A percentile compares a stretch with the other conserved stretches of the same genome.
These are phyloP conservation scores for Ophiostoma montium DNA, from an alignment of 2,329 filamentous ascomycete species.

Conservation along the genomic window DNA sequence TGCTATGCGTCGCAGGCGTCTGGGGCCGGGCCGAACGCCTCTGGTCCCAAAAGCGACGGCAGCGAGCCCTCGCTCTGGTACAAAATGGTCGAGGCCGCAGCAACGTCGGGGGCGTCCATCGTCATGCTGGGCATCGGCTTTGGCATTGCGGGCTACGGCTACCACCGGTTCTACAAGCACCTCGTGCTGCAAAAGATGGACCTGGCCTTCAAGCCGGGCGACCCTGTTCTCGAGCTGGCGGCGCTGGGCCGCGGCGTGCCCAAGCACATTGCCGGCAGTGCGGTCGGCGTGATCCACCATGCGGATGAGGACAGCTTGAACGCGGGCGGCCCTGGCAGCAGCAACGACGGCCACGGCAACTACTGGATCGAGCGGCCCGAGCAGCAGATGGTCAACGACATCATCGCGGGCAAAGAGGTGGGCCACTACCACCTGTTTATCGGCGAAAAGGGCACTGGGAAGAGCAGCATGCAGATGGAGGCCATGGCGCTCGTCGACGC, in stretches of 20 bases:
- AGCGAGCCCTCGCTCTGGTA: not conserved
- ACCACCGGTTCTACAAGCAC: constrained; percentile 78
- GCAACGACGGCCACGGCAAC: constrained; percentile 20
- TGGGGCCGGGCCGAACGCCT: not conserved
- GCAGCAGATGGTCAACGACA: constrained; percentile 67
- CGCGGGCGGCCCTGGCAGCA: constrained; percentile 13
- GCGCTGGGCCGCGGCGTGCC: constrained; percentile 44
- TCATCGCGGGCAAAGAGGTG: constrained; percentile 55
- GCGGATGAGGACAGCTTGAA: too few relatives aligned
- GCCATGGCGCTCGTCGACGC: constrained; percentile 89
- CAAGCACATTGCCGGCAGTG: constrained; percentile 17
- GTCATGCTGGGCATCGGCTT: constrained; percentile 54
- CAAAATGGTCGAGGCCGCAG: constrained; percentile 61
- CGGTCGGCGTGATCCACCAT: constrained; percentile 2
- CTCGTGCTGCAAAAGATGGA: constrained; percentile 86
- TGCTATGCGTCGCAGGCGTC: not conserved
- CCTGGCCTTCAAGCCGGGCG: constrained; percentile 80
- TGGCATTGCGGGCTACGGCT: constrained; percentile 55
- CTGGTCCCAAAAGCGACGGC: not conserved
- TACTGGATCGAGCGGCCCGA: constrained; percentile 79
- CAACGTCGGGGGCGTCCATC: constrained; percentile 63
- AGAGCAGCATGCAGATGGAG: constrained; percentile 90
- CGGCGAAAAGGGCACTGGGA: constrained; percentile 92
- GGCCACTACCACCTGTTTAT: constrained; percentile 88
- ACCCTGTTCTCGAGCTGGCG: constrained; percentile 74